A percentile compares a stretch with the other conserved stretches of the same genome.
Conservation (phyloP, 2,329 filamentous ascomycete species). For the Arthrobotrys iridis region DNA sequence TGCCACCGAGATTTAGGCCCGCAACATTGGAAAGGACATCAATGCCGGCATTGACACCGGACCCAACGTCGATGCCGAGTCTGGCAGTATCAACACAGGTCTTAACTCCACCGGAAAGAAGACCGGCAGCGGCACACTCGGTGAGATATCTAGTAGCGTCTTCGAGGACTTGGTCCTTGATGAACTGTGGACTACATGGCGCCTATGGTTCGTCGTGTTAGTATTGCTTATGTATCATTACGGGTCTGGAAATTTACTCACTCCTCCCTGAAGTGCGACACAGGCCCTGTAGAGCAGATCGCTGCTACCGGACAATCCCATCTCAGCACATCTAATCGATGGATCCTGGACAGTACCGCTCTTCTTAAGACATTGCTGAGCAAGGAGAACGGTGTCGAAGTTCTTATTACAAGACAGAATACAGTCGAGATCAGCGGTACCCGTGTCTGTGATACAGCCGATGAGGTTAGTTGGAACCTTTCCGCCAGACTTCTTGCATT, state of each 20-base stretch:
- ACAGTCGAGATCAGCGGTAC: slow-evolving; percentile 19
- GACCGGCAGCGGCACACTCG: slow-evolving; percentile 26
- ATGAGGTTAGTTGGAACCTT: slow-evolving; percentile 34
- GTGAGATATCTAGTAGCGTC: slow-evolving; percentile 34
- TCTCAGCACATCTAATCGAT: slow-evolving; percentile 25
- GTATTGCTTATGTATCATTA: neutral
- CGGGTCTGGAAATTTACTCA: slow-evolving; percentile 22
- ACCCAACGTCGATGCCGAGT: slow-evolving; percentile 27
- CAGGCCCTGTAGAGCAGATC: slow-evolving; percentile 37
- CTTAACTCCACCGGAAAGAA: slow-evolving; percentile 26
- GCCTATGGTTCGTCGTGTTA: slow-evolving; percentile 24
- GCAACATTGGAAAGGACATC: neutral
- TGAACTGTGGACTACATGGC: slow-evolving; percentile 34
- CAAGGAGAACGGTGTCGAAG: slow-evolving; percentile 37
- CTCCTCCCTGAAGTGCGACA: slow-evolving; percentile 32
- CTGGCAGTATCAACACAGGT: slow-evolving; percentile 23
- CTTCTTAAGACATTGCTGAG: slow-evolving; percentile 45
- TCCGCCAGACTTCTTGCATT: slow-evolving; percentile 26
- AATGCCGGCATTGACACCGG: slow-evolving; percentile 7
- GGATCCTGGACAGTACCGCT: slow-evolving; percentile 26
- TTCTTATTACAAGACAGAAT: slow-evolving; percentile 35
- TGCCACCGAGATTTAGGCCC: neutral
- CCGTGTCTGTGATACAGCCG: slow-evolving; percentile 29
- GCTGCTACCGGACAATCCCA: slow-evolving; percentile 25
- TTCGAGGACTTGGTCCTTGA: slow-evolving; percentile 44